Evolutionary conservation across 805 yeast genomes (phyloP), one percentile per base, ranked within the genome.

Genomic region (Suhomyces kilbournensis): DNA sequence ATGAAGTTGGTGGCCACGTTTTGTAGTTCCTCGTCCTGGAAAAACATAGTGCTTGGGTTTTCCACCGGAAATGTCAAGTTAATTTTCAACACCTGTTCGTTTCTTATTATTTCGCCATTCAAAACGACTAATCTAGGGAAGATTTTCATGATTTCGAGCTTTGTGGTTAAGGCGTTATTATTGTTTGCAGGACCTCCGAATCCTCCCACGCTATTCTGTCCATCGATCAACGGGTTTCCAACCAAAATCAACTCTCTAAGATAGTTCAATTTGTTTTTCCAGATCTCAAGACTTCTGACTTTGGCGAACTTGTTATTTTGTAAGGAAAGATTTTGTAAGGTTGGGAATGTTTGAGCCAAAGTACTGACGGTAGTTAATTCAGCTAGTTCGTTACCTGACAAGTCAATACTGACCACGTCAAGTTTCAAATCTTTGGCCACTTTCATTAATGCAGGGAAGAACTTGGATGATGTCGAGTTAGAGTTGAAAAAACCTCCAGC

Each of bases 381-480:
- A 23, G 71, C 69, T 39, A 94, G 68, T 51, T 78, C 77, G 66
- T 73, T 94, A 46, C 60, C 58, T 4, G 92, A 81, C 34, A 90
- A 67, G 66, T 85, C 88, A 7, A 92, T 81, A 52, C 90, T 85
- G 28, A 84, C 86, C 3, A 91, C 86, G 25, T 81, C 83, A n/a
- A 75, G 55, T 51, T 74, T 74, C 49, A 70, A 56, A 49, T 81
- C 81, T 3, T 74, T 70, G 1, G 96, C 96, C 7, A 93, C 69
- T 64, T 86, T 88, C 87, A 93, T 82, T 57, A 94, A 71, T 0
- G 98, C 98, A 9, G 90, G 87, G 67, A 93, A 90, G 79, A 91
- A 85, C 68, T 93, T 94, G 12, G 92, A 79, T 32, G 85, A 79
- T 1, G 89, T 83, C 9, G 83, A 69, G 14, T 80, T 72, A 4